phyloP scores from a whole-genome alignment of 1,284 basidiomycete genomes.

The Malassezia slooffiae region DNA sequence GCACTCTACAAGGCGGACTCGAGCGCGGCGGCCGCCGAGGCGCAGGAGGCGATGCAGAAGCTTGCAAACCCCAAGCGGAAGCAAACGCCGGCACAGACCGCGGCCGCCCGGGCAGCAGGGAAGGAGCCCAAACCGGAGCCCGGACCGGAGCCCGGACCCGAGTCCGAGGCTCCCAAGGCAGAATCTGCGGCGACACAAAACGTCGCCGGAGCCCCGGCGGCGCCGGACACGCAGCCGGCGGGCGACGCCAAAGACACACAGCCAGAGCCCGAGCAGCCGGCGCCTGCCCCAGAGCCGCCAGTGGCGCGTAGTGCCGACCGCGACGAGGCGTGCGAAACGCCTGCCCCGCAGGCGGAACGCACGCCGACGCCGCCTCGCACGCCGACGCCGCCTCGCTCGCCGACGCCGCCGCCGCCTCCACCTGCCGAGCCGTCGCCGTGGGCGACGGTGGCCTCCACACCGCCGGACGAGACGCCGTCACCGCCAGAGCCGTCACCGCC shows the following conservation, averaged over 20 bases:
- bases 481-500: too few species aligned
- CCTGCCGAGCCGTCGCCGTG: too few species aligned
- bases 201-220: neutral
- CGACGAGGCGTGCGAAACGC: too few species aligned
- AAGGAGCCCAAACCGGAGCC: neutral
- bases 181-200: too few species aligned
- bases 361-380: too few species aligned
- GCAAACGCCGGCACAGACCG: slow-evolving; percentile 11
- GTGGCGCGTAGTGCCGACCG: too few species aligned
- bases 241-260: neutral
- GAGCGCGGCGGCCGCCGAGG: slow-evolving; percentile 2
- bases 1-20: slow-evolving; percentile 3
- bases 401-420: too few species aligned
- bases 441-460: too few species aligned
- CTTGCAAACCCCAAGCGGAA: slow-evolving; percentile 1
- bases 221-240: neutral
- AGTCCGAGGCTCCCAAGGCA: neutral
- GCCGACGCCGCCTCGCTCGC: too few species aligned
- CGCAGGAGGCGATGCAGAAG: neutral
- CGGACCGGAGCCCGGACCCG: neutral
- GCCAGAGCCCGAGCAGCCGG: neutral
- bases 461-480: too few species aligned
- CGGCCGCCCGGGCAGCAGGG: slow-evolving; percentile 5
- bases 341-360: too few species aligned
- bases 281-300: neutral